A percentile compares a stretch with the other conserved stretches of the same genome.
Evolutionary conservation across 345 rosid species (phyloP).

Genomic region (Citrus reticulata): DNA sequence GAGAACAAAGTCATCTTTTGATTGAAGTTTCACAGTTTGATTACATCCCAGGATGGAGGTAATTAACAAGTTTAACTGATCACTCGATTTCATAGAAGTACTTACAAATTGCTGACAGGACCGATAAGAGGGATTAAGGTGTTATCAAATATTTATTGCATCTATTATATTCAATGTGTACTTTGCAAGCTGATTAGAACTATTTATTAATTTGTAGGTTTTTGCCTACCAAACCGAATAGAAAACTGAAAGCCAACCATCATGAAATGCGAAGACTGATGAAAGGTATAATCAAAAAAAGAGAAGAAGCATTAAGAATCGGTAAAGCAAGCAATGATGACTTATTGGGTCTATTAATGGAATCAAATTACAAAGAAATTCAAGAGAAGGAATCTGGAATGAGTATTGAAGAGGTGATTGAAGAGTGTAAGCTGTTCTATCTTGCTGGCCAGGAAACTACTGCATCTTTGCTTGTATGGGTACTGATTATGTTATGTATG

Average conservation of each 20-base stretch:
- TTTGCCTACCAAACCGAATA: constrained; percentile 41
- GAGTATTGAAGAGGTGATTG: constrained; percentile 44
- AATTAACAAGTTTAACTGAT: not conserved
- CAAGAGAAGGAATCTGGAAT: constrained; percentile 28
- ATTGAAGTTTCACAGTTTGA: not conserved
- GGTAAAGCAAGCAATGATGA: constrained; percentile 32
- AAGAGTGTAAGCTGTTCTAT: constrained; percentile 64
- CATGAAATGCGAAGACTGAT: constrained; percentile 26
- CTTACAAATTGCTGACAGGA: no score
- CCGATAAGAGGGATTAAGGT: no score
- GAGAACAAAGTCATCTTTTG: constrained; percentile 11
- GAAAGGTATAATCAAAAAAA: constrained; percentile 27
- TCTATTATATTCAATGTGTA: no score
- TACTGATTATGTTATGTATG: constrained; percentile 41
- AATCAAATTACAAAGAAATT: constrained; percentile 35
- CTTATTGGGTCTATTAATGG: constrained; percentile 41
- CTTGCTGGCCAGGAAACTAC: constrained; percentile 66
- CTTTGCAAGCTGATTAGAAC: not conserved
- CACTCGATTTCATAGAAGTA: not conserved
- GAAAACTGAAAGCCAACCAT: constrained; percentile 33
- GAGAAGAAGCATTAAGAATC: constrained; percentile 32
- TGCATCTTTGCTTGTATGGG: constrained; percentile 48
- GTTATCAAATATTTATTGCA: no score
- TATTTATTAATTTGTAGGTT: constrained; percentile 21
- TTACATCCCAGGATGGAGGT: constrained; percentile 49